Evolutionary conservation across 345 rosid species (phyloP).

Genomic region (Gossypium arboreum): DNA sequence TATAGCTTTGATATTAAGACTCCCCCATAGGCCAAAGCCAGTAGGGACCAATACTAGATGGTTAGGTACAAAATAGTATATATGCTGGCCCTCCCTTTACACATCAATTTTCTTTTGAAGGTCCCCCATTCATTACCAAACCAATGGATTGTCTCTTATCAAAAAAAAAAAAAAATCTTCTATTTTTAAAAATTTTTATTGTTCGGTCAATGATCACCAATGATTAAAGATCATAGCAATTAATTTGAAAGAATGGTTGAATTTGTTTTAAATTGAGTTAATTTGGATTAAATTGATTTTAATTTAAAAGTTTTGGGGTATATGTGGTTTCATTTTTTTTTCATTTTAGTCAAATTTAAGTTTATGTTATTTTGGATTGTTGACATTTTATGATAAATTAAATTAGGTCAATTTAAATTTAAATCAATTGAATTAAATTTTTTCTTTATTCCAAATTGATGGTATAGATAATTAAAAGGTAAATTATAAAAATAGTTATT

Average conservation of each 20-base stretch:
- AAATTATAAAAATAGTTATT: no score
- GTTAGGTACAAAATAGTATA: constrained; percentile 17
- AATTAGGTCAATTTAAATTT: no score
- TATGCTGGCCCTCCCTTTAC: constrained; percentile 1
- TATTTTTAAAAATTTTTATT: background rate
- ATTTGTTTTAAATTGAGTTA: no score
- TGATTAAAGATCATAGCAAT: constrained; percentile 25
- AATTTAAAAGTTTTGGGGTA: no score
- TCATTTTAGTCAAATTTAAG: no score
- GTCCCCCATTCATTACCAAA: constrained; percentile 9
- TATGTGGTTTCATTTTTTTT: no score
- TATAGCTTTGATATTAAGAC: constrained; percentile 18
- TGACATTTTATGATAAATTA: no score
- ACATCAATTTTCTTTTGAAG: constrained; percentile 13
- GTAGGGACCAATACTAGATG: constrained; percentile 26
- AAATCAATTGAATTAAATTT: no score
- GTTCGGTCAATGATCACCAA: constrained; percentile 29
- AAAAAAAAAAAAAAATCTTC: constrained; percentile 11
- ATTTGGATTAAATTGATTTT: no score
- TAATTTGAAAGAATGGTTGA: no score
- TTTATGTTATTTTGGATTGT: no score
- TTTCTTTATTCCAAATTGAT: background rate
- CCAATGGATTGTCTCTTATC: constrained; percentile 27
- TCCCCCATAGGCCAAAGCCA: background rate
- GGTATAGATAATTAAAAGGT: no score